phyloP scores from a whole-genome alignment of 139 green algal genomes.

The Haematococcus lacustris region DNA sequence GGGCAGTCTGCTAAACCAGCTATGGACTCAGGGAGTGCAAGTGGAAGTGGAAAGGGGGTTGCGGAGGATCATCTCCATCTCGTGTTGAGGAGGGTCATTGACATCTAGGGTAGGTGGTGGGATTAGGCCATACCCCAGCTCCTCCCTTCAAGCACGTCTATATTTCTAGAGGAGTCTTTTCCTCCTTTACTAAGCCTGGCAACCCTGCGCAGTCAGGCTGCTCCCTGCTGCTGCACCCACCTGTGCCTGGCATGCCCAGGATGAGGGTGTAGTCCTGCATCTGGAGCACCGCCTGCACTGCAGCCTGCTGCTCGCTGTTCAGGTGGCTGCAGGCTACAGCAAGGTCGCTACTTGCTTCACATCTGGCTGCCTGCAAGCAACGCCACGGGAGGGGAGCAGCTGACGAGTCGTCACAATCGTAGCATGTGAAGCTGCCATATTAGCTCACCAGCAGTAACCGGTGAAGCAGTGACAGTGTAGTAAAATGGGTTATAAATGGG shows the following conservation, averaged over 20 bases:
- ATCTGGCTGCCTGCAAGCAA: neutral
- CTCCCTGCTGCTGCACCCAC: neutral
- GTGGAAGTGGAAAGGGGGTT: too few relatives aligned
- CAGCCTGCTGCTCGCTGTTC: slow-evolving; percentile 52
- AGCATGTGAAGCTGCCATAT: neutral
- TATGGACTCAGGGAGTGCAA: too few relatives aligned
- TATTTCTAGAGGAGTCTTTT: too few relatives aligned
- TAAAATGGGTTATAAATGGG: neutral
- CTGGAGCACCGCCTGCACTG: slow-evolving; percentile 46
- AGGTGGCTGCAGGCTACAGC: neutral
- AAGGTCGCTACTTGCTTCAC: neutral
- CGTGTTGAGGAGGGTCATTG: too few relatives aligned
- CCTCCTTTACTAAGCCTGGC: neutral
- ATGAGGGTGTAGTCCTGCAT: slow-evolving; percentile 75
- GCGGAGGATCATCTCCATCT: too few relatives aligned
- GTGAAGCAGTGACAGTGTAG: neutral
- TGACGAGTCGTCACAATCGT: neutral
- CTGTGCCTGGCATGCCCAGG: slow-evolving; percentile 73
- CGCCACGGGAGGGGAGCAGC: neutral
- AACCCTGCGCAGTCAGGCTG: neutral
- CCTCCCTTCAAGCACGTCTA: too few relatives aligned
- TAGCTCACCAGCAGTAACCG: neutral
- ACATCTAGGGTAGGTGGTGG: too few relatives aligned
- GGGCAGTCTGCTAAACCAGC: too few relatives aligned
- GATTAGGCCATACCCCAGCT: too few relatives aligned